Percentiles rank a stretch among this genome's conserved stretches.
These are phyloP conservation scores for Narthecium ossifragum DNA, from an alignment of 106 monocot genomes.

Conservation along the genomic window DNA sequence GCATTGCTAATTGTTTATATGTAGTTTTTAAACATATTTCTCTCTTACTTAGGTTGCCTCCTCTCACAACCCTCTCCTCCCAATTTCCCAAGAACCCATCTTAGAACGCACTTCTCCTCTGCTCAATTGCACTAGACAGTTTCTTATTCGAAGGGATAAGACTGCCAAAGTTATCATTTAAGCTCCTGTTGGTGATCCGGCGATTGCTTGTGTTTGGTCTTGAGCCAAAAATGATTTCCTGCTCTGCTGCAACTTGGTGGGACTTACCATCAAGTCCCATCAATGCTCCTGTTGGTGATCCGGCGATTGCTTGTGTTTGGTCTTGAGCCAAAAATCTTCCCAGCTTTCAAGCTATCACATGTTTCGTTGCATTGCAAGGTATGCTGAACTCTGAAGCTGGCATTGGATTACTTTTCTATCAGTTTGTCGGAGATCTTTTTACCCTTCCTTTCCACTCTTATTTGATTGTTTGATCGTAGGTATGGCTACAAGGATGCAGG, in stretches of 20 bases:
- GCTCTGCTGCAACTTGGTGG: conserved; percentile 18
- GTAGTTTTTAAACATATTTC: no score
- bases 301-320: conserved; percentile 35
- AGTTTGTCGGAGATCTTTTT: background rate
- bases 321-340: conserved; percentile 30
- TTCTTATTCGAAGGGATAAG: conserved; percentile 19
- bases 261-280: no score
- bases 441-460: background rate
- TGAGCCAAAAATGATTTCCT: conserved; percentile 23
- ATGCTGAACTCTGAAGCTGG: background rate
- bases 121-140: conserved; percentile 7
- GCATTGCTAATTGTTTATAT: no score
- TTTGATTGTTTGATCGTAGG: conserved; percentile 40
- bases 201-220: conserved; percentile 40
- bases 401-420: background rate
- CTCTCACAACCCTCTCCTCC: no score
- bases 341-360: conserved; percentile 79
- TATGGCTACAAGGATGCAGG: conserved; percentile 99
- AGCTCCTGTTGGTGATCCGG: conserved; percentile 31
- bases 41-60: no score
- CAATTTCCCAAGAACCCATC: no score
- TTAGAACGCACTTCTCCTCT: no score
- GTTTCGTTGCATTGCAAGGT: conserved; percentile 97
- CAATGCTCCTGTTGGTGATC: conserved; percentile 34
- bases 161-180: conserved; percentile 24